Base-by-base conservation (phyloP, 2,329 filamentous ascomycete species). In the Myotisia sp. region DNA sequence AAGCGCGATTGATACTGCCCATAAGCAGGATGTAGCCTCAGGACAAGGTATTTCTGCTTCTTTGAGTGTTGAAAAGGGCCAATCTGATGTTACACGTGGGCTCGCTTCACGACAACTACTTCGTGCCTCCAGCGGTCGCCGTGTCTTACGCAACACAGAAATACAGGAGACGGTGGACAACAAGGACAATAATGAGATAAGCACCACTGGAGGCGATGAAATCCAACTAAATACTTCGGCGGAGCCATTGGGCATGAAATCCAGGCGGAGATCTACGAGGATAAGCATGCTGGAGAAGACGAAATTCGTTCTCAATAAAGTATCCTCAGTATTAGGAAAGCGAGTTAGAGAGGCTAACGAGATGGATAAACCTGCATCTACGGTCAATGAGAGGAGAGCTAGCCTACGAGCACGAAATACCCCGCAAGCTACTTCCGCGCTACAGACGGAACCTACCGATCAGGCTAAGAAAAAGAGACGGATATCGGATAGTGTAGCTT, bases 321-420 rank as follows among this genome's bases (percentile, higher is more conserved):
- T 55, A 64, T 42, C 45, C 29, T 68, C 67, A 32, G 62, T 66
- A 16, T 52, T 79, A 17, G 65, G 71, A 38, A 83, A 81, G 55
- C 68, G 74, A 32, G 62, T 68, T 36, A 64, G 70, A 44, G 70
- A 72, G 46, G 58, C 60, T 10, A 47, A 65, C 16, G 46, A 56
- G 17, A 64, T 62, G 36, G 53, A 71, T 22, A 70, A 75, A 39
- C 76, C 79, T 47, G n/a, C 17, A 14, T 9, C 29, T 6, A 23
- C 22, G 29, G 20, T 16, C 4, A 18, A 32, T 21, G 47, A 50
- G 29, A 55, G 58, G 57, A 61, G 52, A 63, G 69, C 40, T 52
- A 83, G 34, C 64, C 69, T 55, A 68, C 79, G 54, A 70, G 75
- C 40, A 51, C 33, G 64, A 50, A 51, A 48, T 34, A 37, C 47